Conservation (phyloP, 108 stramenopile species). For the Pseudonitzschia delicatissima region DNA sequence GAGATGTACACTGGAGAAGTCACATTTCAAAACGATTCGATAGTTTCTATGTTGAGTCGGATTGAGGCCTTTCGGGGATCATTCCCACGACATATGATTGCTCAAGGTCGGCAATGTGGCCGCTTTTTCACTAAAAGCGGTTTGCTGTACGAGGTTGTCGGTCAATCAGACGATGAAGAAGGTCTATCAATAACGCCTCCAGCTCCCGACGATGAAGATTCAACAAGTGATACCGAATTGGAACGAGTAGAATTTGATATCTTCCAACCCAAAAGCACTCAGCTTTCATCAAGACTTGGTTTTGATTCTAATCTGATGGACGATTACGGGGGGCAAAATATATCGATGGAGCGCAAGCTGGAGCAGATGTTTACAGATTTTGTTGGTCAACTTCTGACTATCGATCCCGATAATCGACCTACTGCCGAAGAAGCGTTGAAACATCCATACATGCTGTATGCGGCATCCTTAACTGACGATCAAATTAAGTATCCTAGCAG, state of each 20-base stretch:
- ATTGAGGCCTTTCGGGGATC: constrained; percentile 92
- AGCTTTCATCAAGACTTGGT: constrained; percentile 62
- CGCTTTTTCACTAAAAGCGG: constrained; percentile 89
- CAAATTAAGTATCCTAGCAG: constrained; percentile 70
- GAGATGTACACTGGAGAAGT: constrained; percentile 95
- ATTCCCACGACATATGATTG: constrained; percentile 90
- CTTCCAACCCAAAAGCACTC: constrained; percentile 80
- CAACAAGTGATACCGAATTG: constrained; percentile 8
- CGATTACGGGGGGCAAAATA: constrained; percentile 19
- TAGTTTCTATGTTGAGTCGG: constrained; percentile 91
- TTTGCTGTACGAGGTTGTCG: constrained; percentile 80
- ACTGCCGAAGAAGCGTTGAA: constrained; percentile 76
- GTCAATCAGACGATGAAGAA: constrained; percentile 31
- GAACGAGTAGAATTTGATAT: constrained; percentile 42
- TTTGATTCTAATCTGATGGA: constrained; percentile 66
- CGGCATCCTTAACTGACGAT: constrained; percentile 68
- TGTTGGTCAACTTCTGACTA: constrained; percentile 66
- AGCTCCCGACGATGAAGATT: constrained; percentile 27
- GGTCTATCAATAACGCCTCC: constrained; percentile 17
- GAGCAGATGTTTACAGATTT: constrained; percentile 82
- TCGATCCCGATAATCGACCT: constrained; percentile 75
- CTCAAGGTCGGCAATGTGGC: constrained; percentile 76
- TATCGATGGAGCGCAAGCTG: constrained; percentile 38
- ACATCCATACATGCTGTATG: constrained; percentile 86
- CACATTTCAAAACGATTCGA: constrained; percentile 91